phyloP scores from a whole-genome alignment of 768 basidiomycete genomes.

The Gloeophyllum trabeum region DNA sequence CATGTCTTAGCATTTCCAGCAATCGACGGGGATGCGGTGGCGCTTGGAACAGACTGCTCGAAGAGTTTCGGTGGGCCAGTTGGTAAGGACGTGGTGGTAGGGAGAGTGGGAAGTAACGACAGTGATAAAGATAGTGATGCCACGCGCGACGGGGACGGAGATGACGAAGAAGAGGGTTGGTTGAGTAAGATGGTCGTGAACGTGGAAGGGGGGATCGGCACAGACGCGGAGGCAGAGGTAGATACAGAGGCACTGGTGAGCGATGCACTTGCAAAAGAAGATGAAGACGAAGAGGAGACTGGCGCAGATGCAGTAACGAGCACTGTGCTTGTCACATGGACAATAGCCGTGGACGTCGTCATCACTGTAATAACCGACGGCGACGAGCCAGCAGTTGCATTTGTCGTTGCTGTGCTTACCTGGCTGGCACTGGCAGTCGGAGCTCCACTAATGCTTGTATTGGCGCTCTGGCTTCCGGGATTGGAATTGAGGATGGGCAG shows the following conservation, averaged over 20 bases:
- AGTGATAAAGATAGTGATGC: neutral
- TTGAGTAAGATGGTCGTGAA: neutral
- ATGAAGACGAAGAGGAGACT: neutral
- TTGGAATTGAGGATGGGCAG: neutral
- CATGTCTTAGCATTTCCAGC: neutral
- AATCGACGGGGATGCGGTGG: neutral
- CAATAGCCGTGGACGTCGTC: neutral
- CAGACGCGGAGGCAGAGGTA: neutral
- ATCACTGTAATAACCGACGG: too few species aligned
- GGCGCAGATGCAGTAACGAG: neutral
- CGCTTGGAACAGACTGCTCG: neutral
- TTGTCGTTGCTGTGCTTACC: neutral
- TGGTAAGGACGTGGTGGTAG: too few species aligned
- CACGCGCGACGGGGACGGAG: neutral
- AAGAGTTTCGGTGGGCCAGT: too few species aligned
- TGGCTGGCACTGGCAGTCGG: neutral
- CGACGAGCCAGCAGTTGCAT: neutral
- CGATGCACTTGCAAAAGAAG: too few species aligned
- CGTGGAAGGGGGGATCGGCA: neutral
- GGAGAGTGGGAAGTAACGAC: neutral
- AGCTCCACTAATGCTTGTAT: neutral
- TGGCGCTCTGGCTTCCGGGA: neutral
- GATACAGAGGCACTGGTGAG: too few species aligned
- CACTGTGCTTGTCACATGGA: neutral
- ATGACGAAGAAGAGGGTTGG: neutral